Percentiles rank a stretch among this genome's conserved stretches.
phyloP scores from a whole-genome alignment of 495 filamentous ascomycete genomes.

The Umbilicaria muhlenbergii region DNA sequence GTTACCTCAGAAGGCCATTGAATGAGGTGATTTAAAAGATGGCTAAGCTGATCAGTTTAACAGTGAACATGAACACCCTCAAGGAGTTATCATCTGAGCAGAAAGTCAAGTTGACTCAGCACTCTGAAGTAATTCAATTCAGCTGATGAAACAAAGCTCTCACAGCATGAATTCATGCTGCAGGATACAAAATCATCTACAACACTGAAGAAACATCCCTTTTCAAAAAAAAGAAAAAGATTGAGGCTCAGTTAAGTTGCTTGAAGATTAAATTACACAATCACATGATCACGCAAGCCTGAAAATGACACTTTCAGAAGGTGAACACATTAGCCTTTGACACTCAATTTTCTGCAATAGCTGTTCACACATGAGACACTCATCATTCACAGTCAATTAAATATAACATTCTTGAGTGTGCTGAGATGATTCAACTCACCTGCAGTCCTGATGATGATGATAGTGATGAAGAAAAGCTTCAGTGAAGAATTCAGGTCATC shows the following conservation, averaged over 20 bases:
- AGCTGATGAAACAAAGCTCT: conserved; percentile 1
- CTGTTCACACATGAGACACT: neutral
- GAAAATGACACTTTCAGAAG: conserved; percentile 4
- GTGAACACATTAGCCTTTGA: neutral
- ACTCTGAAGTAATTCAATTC: no score
- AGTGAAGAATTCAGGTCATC: neutral
- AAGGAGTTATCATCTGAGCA: neutral
- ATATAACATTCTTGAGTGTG: neutral
- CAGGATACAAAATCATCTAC: conserved; percentile 5
- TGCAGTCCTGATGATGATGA: neutral
- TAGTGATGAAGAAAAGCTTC: neutral
- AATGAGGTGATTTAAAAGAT: conserved; percentile 6
- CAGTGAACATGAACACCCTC: neutral
- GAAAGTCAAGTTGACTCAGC: no score
- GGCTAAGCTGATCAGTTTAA: conserved; percentile 3
- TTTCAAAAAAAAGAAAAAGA: conserved; percentile 6
- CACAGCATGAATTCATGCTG: neutral
- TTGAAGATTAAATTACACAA: neutral
- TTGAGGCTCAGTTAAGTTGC: neutral
- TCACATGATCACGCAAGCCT: conserved; percentile 1
- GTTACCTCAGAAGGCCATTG: neutral
- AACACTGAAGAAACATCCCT: conserved; percentile 5
- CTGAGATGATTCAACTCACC: neutral
- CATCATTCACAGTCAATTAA: neutral
- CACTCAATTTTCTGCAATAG: neutral